Evolutionary conservation across 177 flowering plant genomes (phyloP).

Genomic region (Vitis hybrid): DNA sequence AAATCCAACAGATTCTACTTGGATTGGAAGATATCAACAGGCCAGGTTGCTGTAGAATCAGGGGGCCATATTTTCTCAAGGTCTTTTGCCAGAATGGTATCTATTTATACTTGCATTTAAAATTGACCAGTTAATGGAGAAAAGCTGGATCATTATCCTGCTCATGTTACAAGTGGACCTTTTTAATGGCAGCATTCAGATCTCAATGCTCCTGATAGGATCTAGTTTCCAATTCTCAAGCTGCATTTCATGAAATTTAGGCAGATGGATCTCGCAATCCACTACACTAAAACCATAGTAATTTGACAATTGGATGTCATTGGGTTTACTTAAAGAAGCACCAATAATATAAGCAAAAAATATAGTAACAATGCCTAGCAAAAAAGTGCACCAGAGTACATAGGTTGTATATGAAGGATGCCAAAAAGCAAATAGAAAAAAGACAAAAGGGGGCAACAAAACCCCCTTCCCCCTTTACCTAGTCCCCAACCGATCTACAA

Average conservation of each 20-base stretch:
- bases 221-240: neutral
- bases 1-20: constrained; percentile 67
- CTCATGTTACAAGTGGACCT: neutral
- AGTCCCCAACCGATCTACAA: too few relatives aligned
- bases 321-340: too few relatives aligned
- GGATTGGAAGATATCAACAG: constrained; percentile 56
- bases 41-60: constrained; percentile 40
- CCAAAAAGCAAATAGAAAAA: too few relatives aligned
- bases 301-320: too few relatives aligned
- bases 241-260: neutral
- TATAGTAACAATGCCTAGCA: too few relatives aligned
- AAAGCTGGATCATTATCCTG: neutral
- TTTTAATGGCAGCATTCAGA: constrained; percentile 2
- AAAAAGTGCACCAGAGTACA: too few relatives aligned
- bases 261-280: too few relatives aligned
- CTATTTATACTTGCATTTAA: neutral
- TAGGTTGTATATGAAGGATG: too few relatives aligned
- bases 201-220: neutral
- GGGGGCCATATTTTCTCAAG: constrained; percentile 82
- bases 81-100: constrained; percentile 37
- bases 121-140: constrained; percentile 2
- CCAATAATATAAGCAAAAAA: too few relatives aligned
- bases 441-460: too few relatives aligned
- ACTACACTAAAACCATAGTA: too few relatives aligned
- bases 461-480: too few relatives aligned